These are phyloP conservation scores for Solanum hybrid DNA, from an alignment of 305 asterid genomes.

Conservation along the genomic window DNA sequence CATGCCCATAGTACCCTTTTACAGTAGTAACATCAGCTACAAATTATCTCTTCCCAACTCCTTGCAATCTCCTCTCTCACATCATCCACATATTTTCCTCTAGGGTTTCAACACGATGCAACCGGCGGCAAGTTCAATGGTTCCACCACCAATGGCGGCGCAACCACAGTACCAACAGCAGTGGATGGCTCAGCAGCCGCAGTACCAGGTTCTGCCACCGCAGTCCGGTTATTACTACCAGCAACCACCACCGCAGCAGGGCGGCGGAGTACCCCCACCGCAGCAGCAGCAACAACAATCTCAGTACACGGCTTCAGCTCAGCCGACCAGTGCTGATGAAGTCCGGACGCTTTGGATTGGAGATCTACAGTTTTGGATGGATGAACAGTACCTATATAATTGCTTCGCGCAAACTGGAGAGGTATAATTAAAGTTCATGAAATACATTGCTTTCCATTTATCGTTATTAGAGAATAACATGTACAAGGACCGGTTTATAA, in stretches of 20 bases:
- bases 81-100: neutral
- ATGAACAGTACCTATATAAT: constrained; percentile 23
- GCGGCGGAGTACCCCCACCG: neutral
- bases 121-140: constrained; percentile 18
- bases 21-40: neutral
- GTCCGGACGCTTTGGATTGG: constrained; percentile 41
- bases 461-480: neutral
- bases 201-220: constrained; percentile 24
- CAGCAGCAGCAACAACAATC: constrained; percentile 15
- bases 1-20: neutral
- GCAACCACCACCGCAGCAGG: constrained; percentile 9
- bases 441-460: neutral
- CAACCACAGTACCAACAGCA: constrained; percentile 13
- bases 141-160: constrained; percentile 14
- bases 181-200: constrained; percentile 12
- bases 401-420: constrained; percentile 30
- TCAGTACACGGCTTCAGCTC: constrained; percentile 13
- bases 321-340: constrained; percentile 23
- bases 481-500: neutral
- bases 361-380: constrained; percentile 43
- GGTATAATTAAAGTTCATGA: constrained; percentile 7
- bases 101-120: constrained; percentile 14
- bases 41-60: neutral
- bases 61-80: neutral
- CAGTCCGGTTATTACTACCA: constrained; percentile 26